Conservation (phyloP, 495 filamentous ascomycete genomes). For the Clavariopsis aquatica region DNA sequence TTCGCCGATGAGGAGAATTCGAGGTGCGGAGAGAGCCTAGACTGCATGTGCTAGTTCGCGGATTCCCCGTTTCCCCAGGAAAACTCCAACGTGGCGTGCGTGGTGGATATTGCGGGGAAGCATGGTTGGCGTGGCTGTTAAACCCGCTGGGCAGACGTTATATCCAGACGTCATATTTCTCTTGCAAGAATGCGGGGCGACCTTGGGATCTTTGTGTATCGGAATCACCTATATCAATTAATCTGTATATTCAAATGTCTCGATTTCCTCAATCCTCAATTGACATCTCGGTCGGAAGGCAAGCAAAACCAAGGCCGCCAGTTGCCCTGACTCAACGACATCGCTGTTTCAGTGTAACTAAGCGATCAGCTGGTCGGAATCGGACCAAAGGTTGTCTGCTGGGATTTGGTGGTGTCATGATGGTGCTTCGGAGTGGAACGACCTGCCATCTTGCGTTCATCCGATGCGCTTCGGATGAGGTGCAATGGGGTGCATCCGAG, state of each 20-base stretch:
- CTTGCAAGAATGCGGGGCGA: neutral
- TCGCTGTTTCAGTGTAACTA: neutral
- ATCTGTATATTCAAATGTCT: neutral
- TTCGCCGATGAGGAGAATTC: neutral
- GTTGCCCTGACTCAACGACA: too few relatives aligned
- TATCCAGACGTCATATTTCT: slow-evolving; percentile 18
- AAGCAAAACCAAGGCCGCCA: neutral
- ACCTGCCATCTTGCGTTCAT: slow-evolving; percentile 17
- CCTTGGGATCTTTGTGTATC: neutral
- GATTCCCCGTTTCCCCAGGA: too few relatives aligned
- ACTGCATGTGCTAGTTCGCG: neutral
- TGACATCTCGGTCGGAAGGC: neutral
- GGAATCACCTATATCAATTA: neutral
- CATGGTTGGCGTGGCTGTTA: slow-evolving; percentile 19
- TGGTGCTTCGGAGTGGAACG: neutral
- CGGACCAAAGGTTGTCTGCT: slow-evolving; percentile 23
- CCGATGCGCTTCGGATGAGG: slow-evolving; percentile 22
- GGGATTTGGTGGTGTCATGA: slow-evolving; percentile 11
- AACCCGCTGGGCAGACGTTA: slow-evolving; percentile 4
- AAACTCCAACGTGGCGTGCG: slow-evolving; percentile 14
- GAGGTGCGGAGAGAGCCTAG: slow-evolving; percentile 12
- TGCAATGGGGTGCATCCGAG: neutral
- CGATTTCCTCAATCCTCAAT: neutral
- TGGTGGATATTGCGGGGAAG: slow-evolving; percentile 32
- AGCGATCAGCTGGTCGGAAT: neutral